These are phyloP conservation scores for Euclidium syriacum DNA, from an alignment of 345 rosid species.

Conservation along the genomic window DNA sequence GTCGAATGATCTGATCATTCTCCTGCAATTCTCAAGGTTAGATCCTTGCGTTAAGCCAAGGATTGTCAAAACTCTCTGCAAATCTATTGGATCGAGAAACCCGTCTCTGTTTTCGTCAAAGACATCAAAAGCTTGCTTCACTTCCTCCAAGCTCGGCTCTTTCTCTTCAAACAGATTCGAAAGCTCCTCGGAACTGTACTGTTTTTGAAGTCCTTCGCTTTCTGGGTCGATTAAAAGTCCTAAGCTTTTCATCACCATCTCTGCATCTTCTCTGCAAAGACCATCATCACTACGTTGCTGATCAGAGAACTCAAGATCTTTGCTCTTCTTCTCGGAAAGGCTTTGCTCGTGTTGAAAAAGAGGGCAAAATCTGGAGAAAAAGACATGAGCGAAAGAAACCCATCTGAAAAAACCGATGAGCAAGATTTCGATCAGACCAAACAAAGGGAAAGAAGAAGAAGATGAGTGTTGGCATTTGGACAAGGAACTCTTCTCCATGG, in stretches of 20 bases:
- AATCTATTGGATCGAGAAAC: constrained; percentile 61
- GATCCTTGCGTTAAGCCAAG: constrained; percentile 53
- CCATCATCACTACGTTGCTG: constrained; percentile 25
- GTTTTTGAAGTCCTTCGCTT: constrained; percentile 36
- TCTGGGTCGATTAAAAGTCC: constrained; percentile 43
- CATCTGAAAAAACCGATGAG: constrained; percentile 27
- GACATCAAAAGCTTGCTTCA: constrained; percentile 70
- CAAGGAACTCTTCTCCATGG: constrained; percentile 34
- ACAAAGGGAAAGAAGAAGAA: constrained; percentile 12
- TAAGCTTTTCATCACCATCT: constrained; percentile 56
- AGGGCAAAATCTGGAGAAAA: constrained; percentile 40
- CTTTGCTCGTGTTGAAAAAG: constrained; percentile 24
- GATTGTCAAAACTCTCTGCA: constrained; percentile 53
- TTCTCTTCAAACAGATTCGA: constrained; percentile 59
- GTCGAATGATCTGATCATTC: constrained; percentile 61
- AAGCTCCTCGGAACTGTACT: constrained; percentile 37
- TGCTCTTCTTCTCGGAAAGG: constrained; percentile 22
- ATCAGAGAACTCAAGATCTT: constrained; percentile 18
- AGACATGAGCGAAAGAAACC: constrained; percentile 18
- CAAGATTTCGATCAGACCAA: constrained; percentile 24
- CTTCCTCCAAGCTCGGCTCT: constrained; percentile 74
- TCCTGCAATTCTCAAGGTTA: constrained; percentile 45
- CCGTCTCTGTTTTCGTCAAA: constrained; percentile 80
- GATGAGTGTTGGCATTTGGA: constrained; percentile 5
- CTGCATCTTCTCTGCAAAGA: constrained; percentile 47